Conservation (phyloP, 2,329 filamentous ascomycete genomes). For the Ophiostoma montium region DNA sequence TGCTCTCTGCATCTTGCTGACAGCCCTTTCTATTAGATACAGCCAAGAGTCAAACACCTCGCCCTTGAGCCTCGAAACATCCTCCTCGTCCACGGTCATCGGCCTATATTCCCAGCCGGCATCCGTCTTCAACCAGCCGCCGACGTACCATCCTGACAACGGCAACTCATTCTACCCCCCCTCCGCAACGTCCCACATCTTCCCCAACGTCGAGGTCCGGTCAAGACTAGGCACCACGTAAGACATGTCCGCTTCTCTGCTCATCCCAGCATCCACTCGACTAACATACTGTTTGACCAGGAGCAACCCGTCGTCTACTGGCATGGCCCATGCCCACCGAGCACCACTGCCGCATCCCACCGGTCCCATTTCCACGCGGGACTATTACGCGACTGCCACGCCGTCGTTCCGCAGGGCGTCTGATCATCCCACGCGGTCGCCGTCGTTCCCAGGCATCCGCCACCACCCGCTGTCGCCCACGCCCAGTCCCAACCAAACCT, state of each 20-base stretch:
- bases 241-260: not conserved
- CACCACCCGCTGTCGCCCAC: slow-evolving; percentile 41
- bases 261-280: slow-evolving; percentile 7
- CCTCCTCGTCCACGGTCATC: slow-evolving; percentile 35
- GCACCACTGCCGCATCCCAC: slow-evolving; percentile 37
- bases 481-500: slow-evolving; percentile 32
- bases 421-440: slow-evolving; percentile 37
- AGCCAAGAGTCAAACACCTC: slow-evolving; percentile 38
- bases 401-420: slow-evolving; percentile 33
- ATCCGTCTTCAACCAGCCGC: slow-evolving; percentile 29
- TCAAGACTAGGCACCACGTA: not conserved
- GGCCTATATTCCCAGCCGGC: slow-evolving; percentile 34
- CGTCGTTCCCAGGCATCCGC: slow-evolving; percentile 31
- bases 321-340: slow-evolving; percentile 44
- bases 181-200: slow-evolving; percentile 27
- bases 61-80: slow-evolving; percentile 38
- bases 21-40: slow-evolving; percentile 28
- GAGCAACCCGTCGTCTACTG: slow-evolving; percentile 36
- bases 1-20: slow-evolving; percentile 12
- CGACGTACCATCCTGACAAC: slow-evolving; percentile 36
- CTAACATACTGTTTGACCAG: slow-evolving; percentile 11
- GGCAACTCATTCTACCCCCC: slow-evolving; percentile 32
- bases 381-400: slow-evolving; percentile 37
- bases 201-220: slow-evolving; percentile 25
- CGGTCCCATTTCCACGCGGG: slow-evolving; percentile 34